Evolutionary conservation across 139 green algal species (phyloP), one percentile per base, ranked within the genome.

Genomic region (Protoeuglena noctilucae): DNA sequence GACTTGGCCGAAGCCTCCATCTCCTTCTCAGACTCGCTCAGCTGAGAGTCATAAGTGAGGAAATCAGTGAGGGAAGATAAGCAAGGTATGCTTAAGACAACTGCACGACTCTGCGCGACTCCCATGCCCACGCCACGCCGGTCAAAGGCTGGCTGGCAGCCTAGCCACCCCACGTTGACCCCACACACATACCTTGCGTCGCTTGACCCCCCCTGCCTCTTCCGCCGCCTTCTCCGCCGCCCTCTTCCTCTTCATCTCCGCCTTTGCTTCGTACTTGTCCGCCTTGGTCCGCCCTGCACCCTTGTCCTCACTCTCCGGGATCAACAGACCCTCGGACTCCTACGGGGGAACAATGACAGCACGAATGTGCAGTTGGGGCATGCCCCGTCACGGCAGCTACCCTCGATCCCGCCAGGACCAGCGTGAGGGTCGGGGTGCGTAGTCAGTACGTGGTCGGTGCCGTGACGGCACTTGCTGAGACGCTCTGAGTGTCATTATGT

Each of bases 191-290:
- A 3, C 48, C 28, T 53, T 60, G 1, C 40, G 49, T 12, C 21
- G 18, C n/a, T 58, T 67, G 43, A 43, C 56, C 58, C 68, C 60
- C 0, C 1, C 34, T 24, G 22, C 58, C 40, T 58, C 68, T 56
- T 51, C 56, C 31, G 48, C 57, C 54, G 71, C 60, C 53, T 77
- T 40, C 31, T 56, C 52, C 46, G 31, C 28, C 53, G 65, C 57
- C 41, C 66, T 34, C 48, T 64, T 61, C 43, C 53, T 40, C 46
- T 67, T 60, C 60, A 48, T 57, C 41, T 61, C 62, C 48, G 60
- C 51, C 57, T 67, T 69, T 1, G 58, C 43, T 46, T 57, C 50
- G 43, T 49, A 25, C 4, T 51, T 51, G 16, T 65, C 49, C 1
- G 2, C 6, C 24, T 64, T 43, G 2, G 53, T 21, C 29, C 28